Percentiles rank a stretch among this genome's conserved stretches.
phyloP scores from a whole-genome alignment of 768 basidiomycete genomes.

The Harrya chromipes region DNA sequence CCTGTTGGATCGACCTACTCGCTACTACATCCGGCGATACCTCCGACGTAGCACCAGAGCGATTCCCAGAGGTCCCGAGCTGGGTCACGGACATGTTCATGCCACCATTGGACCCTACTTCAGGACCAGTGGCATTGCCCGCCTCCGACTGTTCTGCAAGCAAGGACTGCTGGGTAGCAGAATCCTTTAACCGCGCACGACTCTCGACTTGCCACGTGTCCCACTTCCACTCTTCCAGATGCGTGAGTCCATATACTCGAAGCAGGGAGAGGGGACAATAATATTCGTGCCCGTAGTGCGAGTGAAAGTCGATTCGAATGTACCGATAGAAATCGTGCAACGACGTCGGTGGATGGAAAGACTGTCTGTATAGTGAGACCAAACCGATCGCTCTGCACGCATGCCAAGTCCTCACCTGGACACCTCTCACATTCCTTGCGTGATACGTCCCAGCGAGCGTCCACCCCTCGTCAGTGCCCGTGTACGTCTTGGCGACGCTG shows the following conservation, averaged over 20 bases:
- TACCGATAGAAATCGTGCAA: slow-evolving; percentile 88
- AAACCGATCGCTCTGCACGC: background rate
- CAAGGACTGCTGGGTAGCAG: slow-evolving; percentile 5
- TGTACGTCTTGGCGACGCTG: slow-evolving; percentile 81
- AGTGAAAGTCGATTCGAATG: slow-evolving; percentile 90
- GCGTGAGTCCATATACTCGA: slow-evolving; percentile 92
- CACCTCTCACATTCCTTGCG: slow-evolving; percentile 88
- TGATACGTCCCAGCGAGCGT: slow-evolving; percentile 70
- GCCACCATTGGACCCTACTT: background rate
- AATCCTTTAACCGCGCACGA: slow-evolving; percentile 41
- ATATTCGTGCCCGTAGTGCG: slow-evolving; percentile 92
- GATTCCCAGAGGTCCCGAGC: background rate
- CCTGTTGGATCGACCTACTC: background rate
- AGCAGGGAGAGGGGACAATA: slow-evolving; percentile 94
- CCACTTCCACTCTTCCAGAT: slow-evolving; percentile 96
- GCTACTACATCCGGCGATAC: background rate
- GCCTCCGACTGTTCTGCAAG: slow-evolving; percentile 24
- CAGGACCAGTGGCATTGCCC: background rate
- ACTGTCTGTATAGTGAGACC: slow-evolving; percentile 37
- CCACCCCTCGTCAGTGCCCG: slow-evolving; percentile 61
- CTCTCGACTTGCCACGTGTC: slow-evolving; percentile 79
- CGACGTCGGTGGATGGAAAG: slow-evolving; percentile 73
- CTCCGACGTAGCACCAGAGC: background rate
- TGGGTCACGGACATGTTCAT: slow-evolving; percentile 7
- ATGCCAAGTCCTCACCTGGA: slow-evolving; percentile 59